These are phyloP conservation scores for Neopestalotiopsis sp. DNA, from an alignment of 2,329 filamentous ascomycete species.

Conservation along the genomic window DNA sequence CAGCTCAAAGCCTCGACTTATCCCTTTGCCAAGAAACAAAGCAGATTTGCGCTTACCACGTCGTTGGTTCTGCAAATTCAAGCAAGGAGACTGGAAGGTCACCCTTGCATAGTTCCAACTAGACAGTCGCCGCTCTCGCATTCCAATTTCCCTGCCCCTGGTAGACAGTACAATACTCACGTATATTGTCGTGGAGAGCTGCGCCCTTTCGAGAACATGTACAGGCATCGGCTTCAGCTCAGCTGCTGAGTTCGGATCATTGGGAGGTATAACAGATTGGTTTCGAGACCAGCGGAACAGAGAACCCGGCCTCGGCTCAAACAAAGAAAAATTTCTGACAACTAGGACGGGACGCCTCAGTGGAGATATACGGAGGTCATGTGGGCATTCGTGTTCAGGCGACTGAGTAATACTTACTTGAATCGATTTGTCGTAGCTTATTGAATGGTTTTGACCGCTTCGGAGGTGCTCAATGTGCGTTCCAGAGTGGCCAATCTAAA, in stretches of 20 bases:
- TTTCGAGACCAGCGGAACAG: background rate
- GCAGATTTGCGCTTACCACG: no score
- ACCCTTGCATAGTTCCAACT: no score
- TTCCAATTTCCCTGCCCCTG: background rate
- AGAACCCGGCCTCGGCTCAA: background rate
- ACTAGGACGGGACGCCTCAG: background rate
- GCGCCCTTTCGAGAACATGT: background rate
- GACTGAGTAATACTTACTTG: background rate
- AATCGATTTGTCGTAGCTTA: background rate
- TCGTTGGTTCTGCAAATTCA: no score
- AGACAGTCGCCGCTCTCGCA: background rate
- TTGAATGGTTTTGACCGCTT: background rate
- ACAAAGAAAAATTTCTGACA: no score
- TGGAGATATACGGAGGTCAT: background rate
- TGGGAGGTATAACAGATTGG: background rate
- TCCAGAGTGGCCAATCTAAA: no score
- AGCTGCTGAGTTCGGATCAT: background rate
- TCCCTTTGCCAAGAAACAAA: no score
- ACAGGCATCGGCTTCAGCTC: background rate
- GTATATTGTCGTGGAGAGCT: background rate
- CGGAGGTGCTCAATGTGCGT: background rate
- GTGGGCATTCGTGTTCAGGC: no score
- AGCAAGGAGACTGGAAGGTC: no score
- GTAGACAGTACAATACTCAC: background rate
- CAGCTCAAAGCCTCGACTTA: no score